Conservation (phyloP, 2,329 filamentous ascomycete species). For the Ciborinia camelliae region DNA sequence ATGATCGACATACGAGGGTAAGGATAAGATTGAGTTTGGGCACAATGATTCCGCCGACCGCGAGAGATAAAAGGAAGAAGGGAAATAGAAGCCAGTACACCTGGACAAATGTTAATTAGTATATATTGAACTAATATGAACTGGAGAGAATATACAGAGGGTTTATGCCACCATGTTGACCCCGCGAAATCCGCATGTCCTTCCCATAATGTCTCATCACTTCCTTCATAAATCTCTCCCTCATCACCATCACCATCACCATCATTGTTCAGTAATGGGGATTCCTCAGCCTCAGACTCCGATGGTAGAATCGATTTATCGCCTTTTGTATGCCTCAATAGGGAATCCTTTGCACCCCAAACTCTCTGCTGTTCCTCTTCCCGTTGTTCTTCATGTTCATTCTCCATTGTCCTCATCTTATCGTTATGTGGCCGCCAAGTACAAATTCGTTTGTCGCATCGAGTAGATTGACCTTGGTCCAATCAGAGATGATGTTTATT, state of each 20-base stretch:
- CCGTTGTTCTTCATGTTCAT: conserved; percentile 1
- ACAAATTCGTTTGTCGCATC: conserved; percentile 10
- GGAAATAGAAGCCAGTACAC: conserved; percentile 81
- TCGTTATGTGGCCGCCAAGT: background rate
- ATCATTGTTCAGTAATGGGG: conserved; percentile 31
- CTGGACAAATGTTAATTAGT: conserved; percentile 45
- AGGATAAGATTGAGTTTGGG: conserved; percentile 86
- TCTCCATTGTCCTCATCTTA: conserved; percentile 14
- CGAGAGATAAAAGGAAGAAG: conserved; percentile 77
- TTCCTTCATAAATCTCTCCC: conserved; percentile 13
- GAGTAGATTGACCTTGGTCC: background rate
- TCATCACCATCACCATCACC: conserved; percentile 15
- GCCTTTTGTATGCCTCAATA: conserved; percentile 26
- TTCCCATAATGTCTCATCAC: conserved; percentile 42
- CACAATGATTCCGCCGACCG: conserved; percentile 81
- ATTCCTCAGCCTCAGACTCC: conserved; percentile 24
- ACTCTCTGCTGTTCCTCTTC: conserved; percentile 4
- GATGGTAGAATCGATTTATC: conserved; percentile 14
- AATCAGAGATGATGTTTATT: background rate
- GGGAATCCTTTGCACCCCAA: conserved; percentile 32
- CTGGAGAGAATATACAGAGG: conserved; percentile 52
- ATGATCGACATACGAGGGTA: conserved; percentile 76
- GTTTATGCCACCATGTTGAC: conserved; percentile 59
- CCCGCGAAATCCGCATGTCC: conserved; percentile 56
- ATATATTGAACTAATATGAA: background rate